Percentiles rank a stretch among this genome's conserved stretches.
Evolutionary conservation across 768 basidiomycete genomes (phyloP).

Genomic region (Auriculariales sp.): DNA sequence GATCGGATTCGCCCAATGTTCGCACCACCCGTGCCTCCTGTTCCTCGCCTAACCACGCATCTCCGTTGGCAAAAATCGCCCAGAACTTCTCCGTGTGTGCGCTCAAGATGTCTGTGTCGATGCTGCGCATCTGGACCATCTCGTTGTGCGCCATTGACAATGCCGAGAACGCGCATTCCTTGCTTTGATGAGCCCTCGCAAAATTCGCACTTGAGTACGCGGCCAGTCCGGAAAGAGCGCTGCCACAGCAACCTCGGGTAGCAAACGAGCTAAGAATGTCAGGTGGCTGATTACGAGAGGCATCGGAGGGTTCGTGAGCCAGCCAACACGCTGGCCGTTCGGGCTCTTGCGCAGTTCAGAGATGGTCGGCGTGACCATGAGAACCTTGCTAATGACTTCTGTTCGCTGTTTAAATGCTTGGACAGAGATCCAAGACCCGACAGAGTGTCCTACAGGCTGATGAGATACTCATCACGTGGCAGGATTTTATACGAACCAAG

Average conservation of each 20-base stretch:
- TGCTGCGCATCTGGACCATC: slow-evolving; percentile 41
- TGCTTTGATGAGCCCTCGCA: slow-evolving; percentile 36
- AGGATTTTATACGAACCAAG: slow-evolving; percentile 16
- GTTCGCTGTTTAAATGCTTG: slow-evolving; percentile 42
- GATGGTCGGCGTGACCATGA: slow-evolving; percentile 60
- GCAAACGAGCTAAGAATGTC: slow-evolving; percentile 25
- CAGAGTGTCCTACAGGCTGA: slow-evolving; percentile 39
- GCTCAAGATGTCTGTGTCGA: slow-evolving; percentile 28
- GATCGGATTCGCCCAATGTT: slow-evolving; percentile 22
- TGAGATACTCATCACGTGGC: slow-evolving; percentile 18
- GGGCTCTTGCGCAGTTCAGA: slow-evolving; percentile 47
- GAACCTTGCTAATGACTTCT: slow-evolving; percentile 24
- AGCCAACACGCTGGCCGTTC: slow-evolving; percentile 43
- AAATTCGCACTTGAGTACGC: slow-evolving; percentile 24
- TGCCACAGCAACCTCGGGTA: slow-evolving; percentile 26
- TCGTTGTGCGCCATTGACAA: slow-evolving; percentile 54
- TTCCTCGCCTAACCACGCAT: slow-evolving; percentile 58
- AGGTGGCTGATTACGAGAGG: slow-evolving; percentile 29
- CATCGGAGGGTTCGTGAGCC: slow-evolving; percentile 16
- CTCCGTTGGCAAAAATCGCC: slow-evolving; percentile 46
- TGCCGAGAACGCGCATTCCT: slow-evolving; percentile 36
- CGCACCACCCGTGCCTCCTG: slow-evolving; percentile 28
- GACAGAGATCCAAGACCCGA: slow-evolving; percentile 55
- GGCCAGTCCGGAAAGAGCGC: slow-evolving; percentile 40
- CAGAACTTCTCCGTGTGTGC: slow-evolving; percentile 24